Base-by-base conservation (phyloP, 768 basidiomycete species). In the Auriscalpium orientale region DNA sequence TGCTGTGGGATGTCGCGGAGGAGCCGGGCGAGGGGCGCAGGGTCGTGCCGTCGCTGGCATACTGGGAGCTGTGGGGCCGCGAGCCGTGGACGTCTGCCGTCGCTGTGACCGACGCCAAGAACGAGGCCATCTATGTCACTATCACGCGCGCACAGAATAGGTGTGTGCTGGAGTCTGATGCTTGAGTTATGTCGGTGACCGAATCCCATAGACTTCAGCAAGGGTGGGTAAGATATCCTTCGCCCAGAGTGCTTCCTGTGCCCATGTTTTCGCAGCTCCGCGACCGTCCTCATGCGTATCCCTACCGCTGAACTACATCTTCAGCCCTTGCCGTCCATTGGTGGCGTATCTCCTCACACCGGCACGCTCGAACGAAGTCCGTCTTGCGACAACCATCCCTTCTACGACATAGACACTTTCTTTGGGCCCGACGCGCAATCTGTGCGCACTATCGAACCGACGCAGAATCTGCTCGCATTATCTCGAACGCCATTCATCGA, bases 361-460 rank as follows among this genome's bases (percentile, higher is more conserved):
- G 21, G 15, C 22, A 16, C 18, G 33, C 20, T 12, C 21, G 21
- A 15, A 11, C 15, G 22, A 15, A 35, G 15, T 7, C 16, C 46
- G 45, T 13, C 20, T 2, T 18, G 5, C 50, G 20, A n/a, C 20
- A 51, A 16, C 33, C 22, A 35, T 7, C 16, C 21, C 10, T 54
- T 54, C 46, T 46, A 54, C 37, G 53, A 54, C 37, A 35, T 46
- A 8, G 53, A 54, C 33, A 54, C 53, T 8, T 13, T 54, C 45
- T 47, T 54, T 21, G 53, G 53, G 4, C 40, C 53, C 4, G 45
- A 54, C 22, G 58, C 68, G 4, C 65, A 72, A 50, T 46, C 65
- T 2, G 62, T 76, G n/a, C 67, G 69, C 54, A 64, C 70, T 34
- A 67, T 81, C 40, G 68, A 75, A 8, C 67, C 71, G 0, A 20